Evolutionary conservation across 768 basidiomycete species (phyloP).

Genomic region (Rhodotorula paludigena): DNA sequence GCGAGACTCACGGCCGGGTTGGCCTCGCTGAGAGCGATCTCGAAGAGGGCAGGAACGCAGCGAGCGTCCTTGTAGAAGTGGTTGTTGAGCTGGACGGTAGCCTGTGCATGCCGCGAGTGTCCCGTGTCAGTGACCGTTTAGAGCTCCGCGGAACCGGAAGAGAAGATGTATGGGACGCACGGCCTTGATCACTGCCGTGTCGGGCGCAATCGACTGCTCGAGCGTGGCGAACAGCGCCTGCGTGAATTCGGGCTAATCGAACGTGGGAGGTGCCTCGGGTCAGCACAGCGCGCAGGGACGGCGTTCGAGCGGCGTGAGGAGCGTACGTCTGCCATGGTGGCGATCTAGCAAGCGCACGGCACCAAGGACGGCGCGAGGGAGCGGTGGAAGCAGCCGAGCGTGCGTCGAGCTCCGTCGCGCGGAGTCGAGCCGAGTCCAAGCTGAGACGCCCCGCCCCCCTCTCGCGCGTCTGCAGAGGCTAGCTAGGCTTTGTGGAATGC

Average conservation of each 20-base stretch:
- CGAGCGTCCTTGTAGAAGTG: slow-evolving; percentile 85
- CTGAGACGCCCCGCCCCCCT: no score
- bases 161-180: slow-evolving; percentile 54
- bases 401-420: background rate
- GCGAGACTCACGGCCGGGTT: slow-evolving; percentile 65
- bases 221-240: slow-evolving; percentile 80
- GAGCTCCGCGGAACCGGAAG: background rate
- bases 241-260: slow-evolving; percentile 55
- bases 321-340: slow-evolving; percentile 32
- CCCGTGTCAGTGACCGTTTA: background rate
- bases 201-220: slow-evolving; percentile 75
- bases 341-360: background rate
- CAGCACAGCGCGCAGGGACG: background rate
- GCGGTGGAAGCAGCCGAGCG: background rate
- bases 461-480: no score
- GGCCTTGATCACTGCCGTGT: slow-evolving; percentile 81
- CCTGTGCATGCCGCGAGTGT: slow-evolving; percentile 52
- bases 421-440: no score
- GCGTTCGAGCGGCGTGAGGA: background rate
- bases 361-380: background rate
- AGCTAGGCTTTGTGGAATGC: no score
- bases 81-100: slow-evolving; percentile 82
- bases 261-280: background rate
- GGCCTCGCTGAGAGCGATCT: slow-evolving; percentile 77
- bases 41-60: slow-evolving; percentile 86